A percentile compares a stretch with the other conserved stretches of the same genome.
phyloP scores from a whole-genome alignment of 164 flowering plant species.

The Nelumbo lutea region DNA sequence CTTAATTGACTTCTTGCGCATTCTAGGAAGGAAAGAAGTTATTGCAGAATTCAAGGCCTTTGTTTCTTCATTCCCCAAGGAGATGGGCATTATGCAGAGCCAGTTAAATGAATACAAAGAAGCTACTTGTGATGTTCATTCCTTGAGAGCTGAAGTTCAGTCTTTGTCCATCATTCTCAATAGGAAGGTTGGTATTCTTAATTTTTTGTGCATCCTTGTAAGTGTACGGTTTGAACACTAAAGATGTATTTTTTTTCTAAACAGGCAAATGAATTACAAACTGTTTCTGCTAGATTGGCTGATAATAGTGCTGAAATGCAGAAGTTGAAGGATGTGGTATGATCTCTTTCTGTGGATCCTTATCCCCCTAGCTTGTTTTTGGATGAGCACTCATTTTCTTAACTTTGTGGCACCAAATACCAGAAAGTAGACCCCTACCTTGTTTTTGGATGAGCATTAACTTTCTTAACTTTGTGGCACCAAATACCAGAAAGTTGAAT shows the following conservation, averaged over 20 bases:
- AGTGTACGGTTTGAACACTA: slow-evolving; percentile 1
- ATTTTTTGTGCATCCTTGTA: not conserved
- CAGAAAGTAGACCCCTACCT: too few species aligned
- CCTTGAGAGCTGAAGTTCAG: slow-evolving; percentile 75
- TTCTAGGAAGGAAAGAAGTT: slow-evolving; percentile 85
- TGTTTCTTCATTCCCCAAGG: slow-evolving; percentile 79
- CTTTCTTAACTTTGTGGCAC: too few species aligned
- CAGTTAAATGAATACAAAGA: slow-evolving; percentile 71
- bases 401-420: too few species aligned
- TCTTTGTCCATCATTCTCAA: slow-evolving; percentile 57
- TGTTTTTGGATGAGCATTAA: too few species aligned
- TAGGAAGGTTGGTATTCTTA: slow-evolving; percentile 56
- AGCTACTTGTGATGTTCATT: slow-evolving; percentile 70
- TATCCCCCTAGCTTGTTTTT: too few species aligned
- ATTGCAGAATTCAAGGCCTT: slow-evolving; percentile 71
- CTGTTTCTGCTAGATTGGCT: slow-evolving; percentile 45
- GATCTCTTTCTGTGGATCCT: slow-evolving; percentile 5
- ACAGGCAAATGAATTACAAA: slow-evolving; percentile 62
- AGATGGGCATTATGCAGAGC: slow-evolving; percentile 71
- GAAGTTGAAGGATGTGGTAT: slow-evolving; percentile 66
- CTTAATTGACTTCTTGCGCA: slow-evolving; percentile 11
- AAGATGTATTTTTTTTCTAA: slow-evolving; percentile 7
- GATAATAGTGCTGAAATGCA: slow-evolving; percentile 56
- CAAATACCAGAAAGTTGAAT: too few species aligned
- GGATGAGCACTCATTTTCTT: too few species aligned